Base-by-base conservation (phyloP, 192 early-diverging fungal species). In the Backusella luteola region DNA sequence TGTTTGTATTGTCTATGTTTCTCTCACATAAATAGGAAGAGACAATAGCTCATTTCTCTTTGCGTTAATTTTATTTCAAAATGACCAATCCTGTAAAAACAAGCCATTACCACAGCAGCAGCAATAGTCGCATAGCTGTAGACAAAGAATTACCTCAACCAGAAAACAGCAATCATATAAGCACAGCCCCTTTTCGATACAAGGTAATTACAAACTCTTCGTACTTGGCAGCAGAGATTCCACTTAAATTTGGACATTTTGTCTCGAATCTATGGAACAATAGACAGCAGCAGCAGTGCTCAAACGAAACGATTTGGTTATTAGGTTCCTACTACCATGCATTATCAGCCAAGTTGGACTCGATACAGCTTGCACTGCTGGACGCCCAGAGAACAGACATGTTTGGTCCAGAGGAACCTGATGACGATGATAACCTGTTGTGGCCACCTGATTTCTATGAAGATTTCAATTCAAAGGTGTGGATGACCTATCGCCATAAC, bases 401-500 rank as follows among this genome's bases (percentile, higher is more conserved):
- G 68, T 77, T 75, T 66, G 42, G 66, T 26, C 21, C 69, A 17
- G 21, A 34, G 4, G 23, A n/a, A 19, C n/a, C 49, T 11, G 36
- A 79, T 39, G 67, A 52, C 46, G 56, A 46, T 39, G 52, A 67
- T 67, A 77, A 76, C 26, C 32, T 77, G 8, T 1, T 81, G 15
- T 81, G 80, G 80, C 80, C 80, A 9, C 73, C 69, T 72, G 80
- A 78, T 69, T 95, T 97, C 77, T 84, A 94, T 17, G 81, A 79
- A 17, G 96, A 98, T 84, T 97, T 97, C 82, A 84, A 84, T 19
- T 87, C 87, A 26, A 86, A 92, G 15, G 85, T 94, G 19, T 98
- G 98, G 97, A 91, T 95, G 80, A 98, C 97, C 1, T 99, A 99
- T 80, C 87, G 98, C 67, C 89, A 93, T 71, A 88, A 89, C 39